These are phyloP conservation scores for Claviceps pazoutovae DNA, from an alignment of 2,329 filamentous ascomycete species.

Conservation along the genomic window DNA sequence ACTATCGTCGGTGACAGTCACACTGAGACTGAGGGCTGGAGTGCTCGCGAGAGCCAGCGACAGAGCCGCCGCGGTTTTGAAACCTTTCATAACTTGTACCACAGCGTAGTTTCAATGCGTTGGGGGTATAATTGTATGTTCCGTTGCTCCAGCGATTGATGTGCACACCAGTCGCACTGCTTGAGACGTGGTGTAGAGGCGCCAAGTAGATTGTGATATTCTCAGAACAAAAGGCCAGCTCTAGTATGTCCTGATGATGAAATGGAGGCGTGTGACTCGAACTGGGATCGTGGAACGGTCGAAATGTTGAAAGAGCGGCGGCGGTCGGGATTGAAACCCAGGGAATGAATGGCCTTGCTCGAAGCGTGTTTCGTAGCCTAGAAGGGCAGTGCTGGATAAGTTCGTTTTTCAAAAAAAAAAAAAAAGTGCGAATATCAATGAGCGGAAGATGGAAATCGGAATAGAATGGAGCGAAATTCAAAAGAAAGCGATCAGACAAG, in stretches of 20 bases:
- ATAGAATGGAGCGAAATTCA: neutral
- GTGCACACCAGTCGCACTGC: neutral
- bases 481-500: neutral
- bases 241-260: neutral
- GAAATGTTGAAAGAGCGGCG: neutral
- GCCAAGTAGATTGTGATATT: neutral
- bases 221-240: neutral
- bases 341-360: neutral
- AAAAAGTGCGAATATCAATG: neutral
- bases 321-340: neutral
- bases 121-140: neutral
- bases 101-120: neutral
- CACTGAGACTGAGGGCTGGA: constrained; percentile 13
- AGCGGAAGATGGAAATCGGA: neutral
- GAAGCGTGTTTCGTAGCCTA: neutral
- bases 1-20: constrained; percentile 21
- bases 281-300: neutral
- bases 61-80: constrained; percentile 1
- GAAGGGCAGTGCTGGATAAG: neutral
- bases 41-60: constrained; percentile 7
- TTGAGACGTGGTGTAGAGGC: neutral
- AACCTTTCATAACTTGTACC: constrained; percentile 2
- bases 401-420: neutral
- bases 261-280: neutral
- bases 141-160: neutral